These are phyloP conservation scores for Puccinia horiana DNA, from an alignment of 1,284 basidiomycete species.

Conservation along the genomic window DNA sequence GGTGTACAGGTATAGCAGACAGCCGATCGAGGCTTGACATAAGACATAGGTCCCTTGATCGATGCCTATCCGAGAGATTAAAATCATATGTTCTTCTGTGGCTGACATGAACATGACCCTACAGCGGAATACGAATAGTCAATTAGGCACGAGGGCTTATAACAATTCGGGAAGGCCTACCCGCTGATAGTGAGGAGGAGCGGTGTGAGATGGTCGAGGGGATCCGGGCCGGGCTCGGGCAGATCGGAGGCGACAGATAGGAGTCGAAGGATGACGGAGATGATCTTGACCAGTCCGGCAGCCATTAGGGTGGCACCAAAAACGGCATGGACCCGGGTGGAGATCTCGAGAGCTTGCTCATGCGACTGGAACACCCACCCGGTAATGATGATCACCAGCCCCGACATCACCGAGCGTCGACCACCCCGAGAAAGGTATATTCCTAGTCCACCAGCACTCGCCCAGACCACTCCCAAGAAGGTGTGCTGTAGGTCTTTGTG, in stretches of 20 bases:
- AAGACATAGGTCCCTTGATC: constrained; percentile 86
- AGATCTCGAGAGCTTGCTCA: constrained; percentile 68
- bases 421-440: constrained; percentile 82
- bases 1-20: constrained; percentile 74
- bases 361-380: constrained; percentile 96
- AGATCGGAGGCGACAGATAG: constrained; percentile 65
- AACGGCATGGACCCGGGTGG: constrained; percentile 71
- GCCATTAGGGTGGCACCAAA: constrained; percentile 85
- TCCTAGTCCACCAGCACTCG: constrained; percentile 84
- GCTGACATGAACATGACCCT: constrained; percentile 82
- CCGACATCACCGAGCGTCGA: constrained; percentile 79
- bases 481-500: constrained; percentile 95
- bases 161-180: constrained; percentile 36
- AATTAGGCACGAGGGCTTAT: no score
- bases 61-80: constrained; percentile 67
- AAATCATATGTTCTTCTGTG: constrained; percentile 81
- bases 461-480: constrained; percentile 68
- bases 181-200: constrained; percentile 5
- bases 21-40: constrained; percentile 63
- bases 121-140: constrained; percentile 11
- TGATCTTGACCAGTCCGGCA: constrained; percentile 76
- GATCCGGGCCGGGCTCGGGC: background rate
- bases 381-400: constrained; percentile 83
- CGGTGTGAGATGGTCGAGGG: background rate
- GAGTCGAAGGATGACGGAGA: constrained; percentile 71